Evolutionary conservation across 2,329 filamentous ascomycete species (phyloP).

Genomic region (Penicillium sp.): DNA sequence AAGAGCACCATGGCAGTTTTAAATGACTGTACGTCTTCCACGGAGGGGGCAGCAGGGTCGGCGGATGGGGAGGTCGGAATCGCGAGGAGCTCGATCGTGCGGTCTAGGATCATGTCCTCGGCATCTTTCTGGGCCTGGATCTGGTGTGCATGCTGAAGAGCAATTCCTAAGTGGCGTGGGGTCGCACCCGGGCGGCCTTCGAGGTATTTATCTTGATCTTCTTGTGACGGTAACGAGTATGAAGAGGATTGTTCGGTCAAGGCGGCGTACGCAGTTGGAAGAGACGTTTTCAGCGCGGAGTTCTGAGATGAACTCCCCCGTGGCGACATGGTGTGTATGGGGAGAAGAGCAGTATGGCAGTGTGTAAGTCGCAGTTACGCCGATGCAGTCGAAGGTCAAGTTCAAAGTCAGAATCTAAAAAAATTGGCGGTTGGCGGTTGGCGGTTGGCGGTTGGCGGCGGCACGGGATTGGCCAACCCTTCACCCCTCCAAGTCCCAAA

Average conservation of each 20-base stretch:
- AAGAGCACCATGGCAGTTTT: conserved; percentile 71
- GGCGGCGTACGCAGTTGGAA: conserved; percentile 45
- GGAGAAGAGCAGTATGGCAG: too few species aligned
- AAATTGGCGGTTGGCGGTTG: too few species aligned
- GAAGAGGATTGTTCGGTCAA: conserved; percentile 46
- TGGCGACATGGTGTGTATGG: conserved; percentile 26
- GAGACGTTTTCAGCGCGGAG: conserved; percentile 66
- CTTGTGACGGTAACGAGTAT: conserved; percentile 31
- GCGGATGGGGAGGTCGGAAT: conserved; percentile 59
- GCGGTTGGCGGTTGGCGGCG: too few species aligned
- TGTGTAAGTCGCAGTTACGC: too few species aligned
- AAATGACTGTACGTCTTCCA: conserved; percentile 68
- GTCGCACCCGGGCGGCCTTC: conserved; percentile 46
- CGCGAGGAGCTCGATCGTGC: conserved; percentile 72
- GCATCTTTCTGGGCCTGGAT: conserved; percentile 82
- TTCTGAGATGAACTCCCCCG: conserved; percentile 45
- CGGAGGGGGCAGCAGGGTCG: conserved; percentile 57
- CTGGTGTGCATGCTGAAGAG: conserved; percentile 78
- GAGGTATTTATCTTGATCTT: conserved; percentile 30
- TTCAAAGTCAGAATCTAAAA: background rate
- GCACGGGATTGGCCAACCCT: conserved; percentile 2
- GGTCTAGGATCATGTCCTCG: conserved; percentile 73
- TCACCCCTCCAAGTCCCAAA: background rate
- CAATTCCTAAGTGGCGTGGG: conserved; percentile 61
- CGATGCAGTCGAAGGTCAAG: too few species aligned